A percentile compares a stretch with the other conserved stretches of the same genome.
Conservation (phyloP, 2,329 filamentous ascomycete species). For the Pseudopithomyces chartarum region DNA sequence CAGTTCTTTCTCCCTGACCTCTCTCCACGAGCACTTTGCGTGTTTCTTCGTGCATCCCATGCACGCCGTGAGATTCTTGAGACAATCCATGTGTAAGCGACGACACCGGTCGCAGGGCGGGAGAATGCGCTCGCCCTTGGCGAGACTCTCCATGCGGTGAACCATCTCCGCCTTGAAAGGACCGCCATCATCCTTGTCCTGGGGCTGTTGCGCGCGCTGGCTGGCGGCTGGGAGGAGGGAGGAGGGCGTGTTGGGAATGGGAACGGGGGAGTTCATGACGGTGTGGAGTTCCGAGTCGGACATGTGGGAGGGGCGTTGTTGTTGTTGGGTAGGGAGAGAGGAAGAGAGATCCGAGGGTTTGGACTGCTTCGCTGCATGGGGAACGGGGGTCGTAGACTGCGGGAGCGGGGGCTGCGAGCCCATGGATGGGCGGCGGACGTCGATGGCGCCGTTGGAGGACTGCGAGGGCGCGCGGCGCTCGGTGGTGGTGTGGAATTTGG, state of each 20-base stretch:
- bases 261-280: conserved; percentile 54
- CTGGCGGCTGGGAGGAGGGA: conserved; percentile 56
- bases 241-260: conserved; percentile 60
- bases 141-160: conserved; percentile 74
- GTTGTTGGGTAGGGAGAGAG: conserved; percentile 15
- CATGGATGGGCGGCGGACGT: conserved; percentile 36
- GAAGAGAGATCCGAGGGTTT: conserved; percentile 27
- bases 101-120: conserved; percentile 86
- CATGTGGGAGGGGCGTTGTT: conserved; percentile 33
- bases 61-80: conserved; percentile 86
- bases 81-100: conserved; percentile 77
- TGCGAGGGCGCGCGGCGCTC: conserved; percentile 51
- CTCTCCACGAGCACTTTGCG: conserved; percentile 84
- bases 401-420: conserved; percentile 28
- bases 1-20: conserved; percentile 75
- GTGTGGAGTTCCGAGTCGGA: conserved; percentile 47
- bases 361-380: conserved; percentile 33
- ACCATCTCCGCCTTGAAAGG: conserved; percentile 70
- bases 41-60: conserved; percentile 89
- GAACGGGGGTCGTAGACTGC: conserved; percentile 31
- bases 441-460: conserved; percentile 25
- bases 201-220: conserved; percentile 41
- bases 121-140: conserved; percentile 74
- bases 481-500: conserved; percentile 65
- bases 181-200: conserved; percentile 61